A percentile compares a stretch with the other conserved stretches of the same genome.
Conservation (phyloP, 176 grass and related monocot species). For the Luzula sylvatica region DNA sequence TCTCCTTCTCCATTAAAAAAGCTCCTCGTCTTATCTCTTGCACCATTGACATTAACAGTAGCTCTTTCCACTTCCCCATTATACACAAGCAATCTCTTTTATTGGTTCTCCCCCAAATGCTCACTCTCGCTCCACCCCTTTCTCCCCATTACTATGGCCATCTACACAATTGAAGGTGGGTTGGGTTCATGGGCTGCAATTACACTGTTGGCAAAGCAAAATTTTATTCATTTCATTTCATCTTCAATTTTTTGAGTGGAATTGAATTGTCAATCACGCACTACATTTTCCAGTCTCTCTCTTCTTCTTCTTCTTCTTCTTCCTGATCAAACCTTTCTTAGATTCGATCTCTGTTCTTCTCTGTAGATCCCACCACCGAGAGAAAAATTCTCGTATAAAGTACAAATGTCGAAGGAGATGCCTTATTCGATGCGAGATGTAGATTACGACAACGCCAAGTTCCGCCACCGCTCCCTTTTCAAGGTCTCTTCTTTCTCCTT, state of each 20-base stretch:
- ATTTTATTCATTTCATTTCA: too few relatives aligned
- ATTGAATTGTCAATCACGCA: too few relatives aligned
- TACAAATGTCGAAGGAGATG: conserved; percentile 14
- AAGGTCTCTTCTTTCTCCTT: conserved; percentile 30
- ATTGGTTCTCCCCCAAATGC: background rate
- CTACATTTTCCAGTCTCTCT: too few relatives aligned
- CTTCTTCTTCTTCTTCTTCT: too few relatives aligned
- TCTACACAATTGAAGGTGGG: too few relatives aligned
- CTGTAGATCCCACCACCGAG: conserved; percentile 10
- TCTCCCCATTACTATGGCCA: too few relatives aligned
- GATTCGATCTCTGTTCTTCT: background rate
- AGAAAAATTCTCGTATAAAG: background rate
- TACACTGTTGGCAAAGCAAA: too few relatives aligned
- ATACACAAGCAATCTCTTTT: conserved; percentile 22
- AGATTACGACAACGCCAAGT: conserved; percentile 92
- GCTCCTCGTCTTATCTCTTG: conserved; percentile 24
- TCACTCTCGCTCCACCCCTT: conserved; percentile 36
- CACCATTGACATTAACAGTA: conserved; percentile 27
- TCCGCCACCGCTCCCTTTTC: conserved; percentile 80
- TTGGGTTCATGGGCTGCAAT: too few relatives aligned
- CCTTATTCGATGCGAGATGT: conserved; percentile 71
- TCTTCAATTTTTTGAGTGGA: too few relatives aligned
- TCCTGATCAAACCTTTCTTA: too few relatives aligned
- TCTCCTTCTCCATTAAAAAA: conserved; percentile 4
- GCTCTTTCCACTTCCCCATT: conserved; percentile 22